Percentiles rank a stretch among this genome's conserved stretches.
Evolutionary conservation across 2,329 filamentous ascomycete species (phyloP).

Genomic region (Aspergillus fijiensis): DNA sequence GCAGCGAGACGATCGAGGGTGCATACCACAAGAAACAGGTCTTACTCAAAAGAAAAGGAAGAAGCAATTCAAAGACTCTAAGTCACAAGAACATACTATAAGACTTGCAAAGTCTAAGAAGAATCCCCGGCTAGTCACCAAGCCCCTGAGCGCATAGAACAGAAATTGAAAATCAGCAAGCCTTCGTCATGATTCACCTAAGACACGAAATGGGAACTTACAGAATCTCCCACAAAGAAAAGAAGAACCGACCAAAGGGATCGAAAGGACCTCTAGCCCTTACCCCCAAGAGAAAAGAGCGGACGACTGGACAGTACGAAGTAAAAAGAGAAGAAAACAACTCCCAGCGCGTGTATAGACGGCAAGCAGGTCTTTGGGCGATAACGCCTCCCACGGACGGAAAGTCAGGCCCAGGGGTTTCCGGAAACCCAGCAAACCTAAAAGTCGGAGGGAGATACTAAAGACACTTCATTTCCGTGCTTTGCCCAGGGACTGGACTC

Average conservation of each 20-base stretch:
- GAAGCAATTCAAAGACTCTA: constrained; percentile 18
- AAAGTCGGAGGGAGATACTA: constrained; percentile 22
- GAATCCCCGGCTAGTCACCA: constrained; percentile 11
- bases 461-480: constrained; percentile 16
- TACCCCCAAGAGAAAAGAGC: constrained; percentile 18
- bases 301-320: constrained; percentile 16
- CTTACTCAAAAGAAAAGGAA: constrained; percentile 20
- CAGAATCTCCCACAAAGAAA: constrained; percentile 15
- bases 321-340: constrained; percentile 17
- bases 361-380: constrained; percentile 11
- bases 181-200: not conserved
- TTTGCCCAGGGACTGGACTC: constrained; percentile 12
- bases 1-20: constrained; percentile 1
- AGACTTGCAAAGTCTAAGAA: constrained; percentile 27
- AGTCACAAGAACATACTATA: constrained; percentile 25
- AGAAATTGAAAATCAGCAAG: constrained; percentile 11
- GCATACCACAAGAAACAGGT: constrained; percentile 21
- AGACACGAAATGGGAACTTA: constrained; percentile 20
- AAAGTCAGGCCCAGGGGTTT: constrained; percentile 24
- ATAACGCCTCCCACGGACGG: constrained; percentile 17
- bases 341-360: constrained; percentile 9
- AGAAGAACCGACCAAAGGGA: constrained; percentile 5
- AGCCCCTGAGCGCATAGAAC: constrained; percentile 14
- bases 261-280: constrained; percentile 33
- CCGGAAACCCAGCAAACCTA: constrained; percentile 21